Percentiles rank a stretch among this genome's conserved stretches.
Conservation (phyloP, 2,329 filamentous ascomycete genomes). For the Trichophyton simii region DNA sequence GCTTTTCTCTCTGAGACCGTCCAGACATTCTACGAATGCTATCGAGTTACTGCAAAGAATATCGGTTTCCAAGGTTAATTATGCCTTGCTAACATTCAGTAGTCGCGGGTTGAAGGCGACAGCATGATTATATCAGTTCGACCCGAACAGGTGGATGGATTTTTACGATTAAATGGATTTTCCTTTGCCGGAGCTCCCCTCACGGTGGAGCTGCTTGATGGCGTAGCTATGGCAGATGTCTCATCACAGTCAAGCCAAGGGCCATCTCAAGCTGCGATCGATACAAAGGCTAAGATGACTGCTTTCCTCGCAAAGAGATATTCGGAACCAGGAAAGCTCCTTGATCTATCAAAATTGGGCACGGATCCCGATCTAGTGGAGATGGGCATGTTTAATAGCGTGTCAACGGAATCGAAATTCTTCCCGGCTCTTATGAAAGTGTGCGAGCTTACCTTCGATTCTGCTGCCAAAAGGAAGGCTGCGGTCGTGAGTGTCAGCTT, state of each 20-base stretch:
- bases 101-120: slow-evolving; percentile 59
- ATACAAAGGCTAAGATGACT: slow-evolving; percentile 57
- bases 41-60: slow-evolving; percentile 25
- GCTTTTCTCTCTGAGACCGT: slow-evolving; percentile 20
- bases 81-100: slow-evolving; percentile 54
- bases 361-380: slow-evolving; percentile 58
- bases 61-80: slow-evolving; percentile 30
- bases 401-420: slow-evolving; percentile 66
- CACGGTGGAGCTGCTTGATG: slow-evolving; percentile 32
- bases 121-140: slow-evolving; percentile 55
- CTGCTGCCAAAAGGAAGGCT: slow-evolving; percentile 56
- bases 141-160: slow-evolving; percentile 50
- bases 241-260: slow-evolving; percentile 13
- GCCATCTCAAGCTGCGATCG: slow-evolving; percentile 38
- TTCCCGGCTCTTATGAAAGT: slow-evolving; percentile 87
- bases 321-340: slow-evolving; percentile 54
- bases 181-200: slow-evolving; percentile 54
- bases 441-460: slow-evolving; percentile 65
- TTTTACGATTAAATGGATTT: slow-evolving; percentile 57
- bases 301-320: slow-evolving; percentile 65
- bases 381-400: slow-evolving; percentile 63
- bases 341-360: slow-evolving; percentile 69
- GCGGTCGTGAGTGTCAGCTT: slow-evolving; percentile 73
- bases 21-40: slow-evolving; percentile 22
- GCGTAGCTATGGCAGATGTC: slow-evolving; percentile 17